Base-by-base conservation (phyloP, 1,284 basidiomycete species). In the Paramarasmius palmivorus region DNA sequence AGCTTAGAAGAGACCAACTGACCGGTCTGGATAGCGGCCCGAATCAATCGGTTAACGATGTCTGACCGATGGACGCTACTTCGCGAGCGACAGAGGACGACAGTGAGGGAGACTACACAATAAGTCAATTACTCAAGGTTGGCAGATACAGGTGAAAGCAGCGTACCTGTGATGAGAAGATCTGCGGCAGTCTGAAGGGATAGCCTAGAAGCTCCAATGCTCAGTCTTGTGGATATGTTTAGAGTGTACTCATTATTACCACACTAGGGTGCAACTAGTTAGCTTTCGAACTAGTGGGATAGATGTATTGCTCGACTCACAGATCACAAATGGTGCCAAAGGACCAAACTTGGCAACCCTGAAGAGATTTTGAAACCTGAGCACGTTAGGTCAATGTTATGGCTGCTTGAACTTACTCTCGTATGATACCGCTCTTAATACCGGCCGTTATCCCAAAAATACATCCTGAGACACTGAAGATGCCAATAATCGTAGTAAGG, bases 21-120 rank as follows among this genome's bases (percentile, higher is more conserved):
- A 14, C 71, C 71, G 0, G 79, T 79, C 55, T 78, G 78, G 17
- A 81, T 64, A 15, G 75, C 75, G 22, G 73, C 74, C 35, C 77
- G 70, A 55, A 79, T 78, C 2, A 79, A 65, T 29, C 72, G 69
- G 53, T 75, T 73, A 55, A 81, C 67, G 22, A 78, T 67, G 53
- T 81, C 76, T 4, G 74, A 79, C 50, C 61, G 69, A n/a, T 62
- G 65, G 61, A 76, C 74, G 10, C 78, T 78, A 7, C 76, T 78
- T 42, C 73, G 66, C 3, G 72, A 73, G 19, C 68, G 70, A 22
- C 55, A 55, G 19, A 81, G 67, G 2, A 71, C 57, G 36, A 63
- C 65, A 9, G 67, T 63, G 48, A 80, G 64, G n/a, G 22, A 10
- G n/a, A 44, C 19, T 56, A 40, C 19, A 37, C 1, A 6, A 8